These are phyloP conservation scores for Cryptococcus depauperatus DNA, from an alignment of 1,284 basidiomycete genomes.

Conservation along the genomic window DNA sequence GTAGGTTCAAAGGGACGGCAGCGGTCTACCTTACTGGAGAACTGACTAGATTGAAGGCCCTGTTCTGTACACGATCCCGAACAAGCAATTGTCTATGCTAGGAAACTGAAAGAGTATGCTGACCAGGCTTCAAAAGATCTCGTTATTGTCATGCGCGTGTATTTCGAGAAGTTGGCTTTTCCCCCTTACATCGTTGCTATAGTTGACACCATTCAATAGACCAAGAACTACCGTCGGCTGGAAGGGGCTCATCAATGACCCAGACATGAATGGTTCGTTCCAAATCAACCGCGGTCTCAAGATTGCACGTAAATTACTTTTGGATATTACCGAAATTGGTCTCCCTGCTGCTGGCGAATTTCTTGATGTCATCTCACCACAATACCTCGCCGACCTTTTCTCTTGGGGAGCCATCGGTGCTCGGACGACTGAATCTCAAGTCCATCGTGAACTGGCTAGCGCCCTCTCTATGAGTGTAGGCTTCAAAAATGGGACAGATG, in stretches of 20 bases:
- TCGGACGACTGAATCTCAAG: slow-evolving; percentile 91
- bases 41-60: slow-evolving; percentile 53
- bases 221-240: slow-evolving; percentile 76
- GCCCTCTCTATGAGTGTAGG: slow-evolving; percentile 82
- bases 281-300: slow-evolving; percentile 94
- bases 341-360: slow-evolving; percentile 92
- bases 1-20: slow-evolving; percentile 46
- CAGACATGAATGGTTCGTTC: slow-evolving; percentile 85
- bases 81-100: slow-evolving; percentile 75
- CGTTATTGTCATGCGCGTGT: slow-evolving; percentile 92
- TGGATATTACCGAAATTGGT: slow-evolving; percentile 79
- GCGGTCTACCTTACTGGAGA: background rate
- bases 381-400: slow-evolving; percentile 61
- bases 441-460: slow-evolving; percentile 86
- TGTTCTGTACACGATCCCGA: slow-evolving; percentile 87
- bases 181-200: background rate
- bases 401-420: slow-evolving; percentile 98
- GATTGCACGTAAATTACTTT: slow-evolving; percentile 76
- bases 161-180: slow-evolving; percentile 68
- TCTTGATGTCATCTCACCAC: slow-evolving; percentile 84
- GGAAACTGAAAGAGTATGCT: slow-evolving; percentile 69
- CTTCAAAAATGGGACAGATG: slow-evolving; percentile 57
- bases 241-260: slow-evolving; percentile 58
- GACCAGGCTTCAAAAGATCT: slow-evolving; percentile 74
- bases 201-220: slow-evolving; percentile 22